Percentiles rank a stretch among this genome's conserved stretches.
These are phyloP conservation scores for Psilocybe azurescens DNA, from an alignment of 768 basidiomycete genomes.

Conservation along the genomic window DNA sequence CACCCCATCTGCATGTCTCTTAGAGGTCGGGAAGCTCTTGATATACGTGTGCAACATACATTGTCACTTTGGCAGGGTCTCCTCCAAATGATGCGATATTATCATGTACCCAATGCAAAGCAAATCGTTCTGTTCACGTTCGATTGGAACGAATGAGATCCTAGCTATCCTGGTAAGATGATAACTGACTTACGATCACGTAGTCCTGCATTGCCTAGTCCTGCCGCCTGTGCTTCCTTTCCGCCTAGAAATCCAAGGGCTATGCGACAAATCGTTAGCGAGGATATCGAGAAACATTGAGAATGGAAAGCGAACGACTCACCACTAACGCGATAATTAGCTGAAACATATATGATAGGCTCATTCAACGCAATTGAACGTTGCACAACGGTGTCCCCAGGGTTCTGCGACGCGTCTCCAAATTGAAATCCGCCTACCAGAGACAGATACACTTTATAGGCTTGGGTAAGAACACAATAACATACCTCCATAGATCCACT, in stretches of 20 bases:
- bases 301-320: slow-evolving; percentile 3
- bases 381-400: slow-evolving; percentile 32
- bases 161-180: too few species aligned
- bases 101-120: slow-evolving; percentile 58
- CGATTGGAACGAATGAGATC: too few species aligned
- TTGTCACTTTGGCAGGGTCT: slow-evolving; percentile 48
- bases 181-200: slow-evolving; percentile 45
- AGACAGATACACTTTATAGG: too few species aligned
- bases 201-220: slow-evolving; percentile 53
- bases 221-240: slow-evolving; percentile 40
- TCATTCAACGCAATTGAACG: slow-evolving; percentile 33
- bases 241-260: slow-evolving; percentile 48
- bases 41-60: slow-evolving; percentile 31
- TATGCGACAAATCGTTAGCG: slow-evolving; percentile 5
- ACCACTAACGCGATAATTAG: slow-evolving; percentile 45
- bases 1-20: slow-evolving; percentile 37
- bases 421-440: slow-evolving; percentile 37
- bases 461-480: neutral
- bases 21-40: neutral
- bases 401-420: slow-evolving; percentile 29
- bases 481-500: slow-evolving; percentile 40
- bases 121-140: slow-evolving; percentile 41
- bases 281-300: too few species aligned
- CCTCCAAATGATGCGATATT: slow-evolving; percentile 60
- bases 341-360: slow-evolving; percentile 41